phyloP scores from a whole-genome alignment of 1,284 basidiomycete species.

The Tilletia horrida region DNA sequence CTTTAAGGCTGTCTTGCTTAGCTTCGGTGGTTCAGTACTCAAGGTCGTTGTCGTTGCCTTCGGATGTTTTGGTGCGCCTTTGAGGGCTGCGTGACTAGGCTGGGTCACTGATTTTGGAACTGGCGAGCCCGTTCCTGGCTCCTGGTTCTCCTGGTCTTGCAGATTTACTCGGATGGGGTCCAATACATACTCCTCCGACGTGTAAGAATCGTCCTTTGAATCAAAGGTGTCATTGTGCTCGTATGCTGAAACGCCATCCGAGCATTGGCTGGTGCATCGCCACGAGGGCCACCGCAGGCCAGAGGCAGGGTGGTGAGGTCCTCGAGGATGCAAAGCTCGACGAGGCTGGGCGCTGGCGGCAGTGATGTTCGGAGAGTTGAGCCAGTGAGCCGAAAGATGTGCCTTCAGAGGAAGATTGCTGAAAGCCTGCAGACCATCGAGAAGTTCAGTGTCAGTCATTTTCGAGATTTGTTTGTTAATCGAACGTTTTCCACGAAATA shows the following conservation, averaged over 20 bases:
- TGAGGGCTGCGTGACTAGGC: too few relatives aligned
- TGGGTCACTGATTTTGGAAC: too few relatives aligned
- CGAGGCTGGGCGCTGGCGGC: constrained; percentile 9
- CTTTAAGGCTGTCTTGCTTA: neutral
- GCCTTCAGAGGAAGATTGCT: constrained; percentile 12
- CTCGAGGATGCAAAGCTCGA: neutral
- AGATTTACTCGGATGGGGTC: too few relatives aligned
- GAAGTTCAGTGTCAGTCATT: neutral
- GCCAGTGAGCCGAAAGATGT: constrained; percentile 9
- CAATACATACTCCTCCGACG: too few relatives aligned
- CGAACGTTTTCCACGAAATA: neutral
- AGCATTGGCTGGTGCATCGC: too few relatives aligned
- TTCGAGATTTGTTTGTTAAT: neutral
- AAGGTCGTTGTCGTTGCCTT: too few relatives aligned
- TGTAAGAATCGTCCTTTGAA: too few relatives aligned
- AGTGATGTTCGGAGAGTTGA: neutral
- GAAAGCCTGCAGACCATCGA: constrained; percentile 9
- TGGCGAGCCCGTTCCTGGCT: too few relatives aligned
- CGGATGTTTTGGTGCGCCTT: too few relatives aligned
- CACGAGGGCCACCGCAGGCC: neutral
- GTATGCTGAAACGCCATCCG: too few relatives aligned
- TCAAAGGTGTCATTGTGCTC: too few relatives aligned
- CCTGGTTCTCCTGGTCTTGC: too few relatives aligned
- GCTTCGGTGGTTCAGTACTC: neutral
- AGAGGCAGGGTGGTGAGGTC: neutral